Evolutionary conservation across 1,139 yeast species (phyloP).

Genomic region (Candida glucosophila): DNA sequence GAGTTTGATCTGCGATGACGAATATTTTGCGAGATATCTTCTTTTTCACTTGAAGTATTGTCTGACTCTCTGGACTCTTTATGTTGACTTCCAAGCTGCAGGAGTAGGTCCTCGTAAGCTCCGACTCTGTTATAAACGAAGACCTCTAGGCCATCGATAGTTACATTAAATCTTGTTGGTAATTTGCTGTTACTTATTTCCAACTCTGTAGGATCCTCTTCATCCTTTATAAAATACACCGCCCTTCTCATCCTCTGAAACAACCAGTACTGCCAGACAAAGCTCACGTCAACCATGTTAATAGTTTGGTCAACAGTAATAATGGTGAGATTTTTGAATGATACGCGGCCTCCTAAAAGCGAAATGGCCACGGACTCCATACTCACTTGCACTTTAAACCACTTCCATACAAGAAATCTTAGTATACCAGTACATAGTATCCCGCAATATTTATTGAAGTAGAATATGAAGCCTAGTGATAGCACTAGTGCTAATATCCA

Average conservation of each 20-base stretch:
- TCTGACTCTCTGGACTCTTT: neutral
- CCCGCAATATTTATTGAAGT: conserved; percentile 71
- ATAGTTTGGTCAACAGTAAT: conserved; percentile 65
- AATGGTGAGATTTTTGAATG: conserved; percentile 66
- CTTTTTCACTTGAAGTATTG: neutral
- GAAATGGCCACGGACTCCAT: conserved; percentile 71
- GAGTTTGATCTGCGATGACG: neutral
- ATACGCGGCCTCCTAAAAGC: conserved; percentile 71
- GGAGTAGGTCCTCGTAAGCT: conserved; percentile 38
- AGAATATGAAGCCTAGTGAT: conserved; percentile 60
- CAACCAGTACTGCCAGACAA: conserved; percentile 91
- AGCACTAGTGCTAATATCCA: conserved; percentile 68
- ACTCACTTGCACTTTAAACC: conserved; percentile 45
- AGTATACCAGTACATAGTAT: conserved; percentile 42
- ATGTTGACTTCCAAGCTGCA: neutral
- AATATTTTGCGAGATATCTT: neutral
- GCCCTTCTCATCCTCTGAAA: conserved; percentile 43
- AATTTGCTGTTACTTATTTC: conserved; percentile 30
- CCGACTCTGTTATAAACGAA: conserved; percentile 71
- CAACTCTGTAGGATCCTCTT: conserved; percentile 10
- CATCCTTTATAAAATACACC: conserved; percentile 20
- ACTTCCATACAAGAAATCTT: conserved; percentile 57
- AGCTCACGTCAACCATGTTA: conserved; percentile 57
- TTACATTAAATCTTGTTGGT: conserved; percentile 53
- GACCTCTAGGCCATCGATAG: conserved; percentile 70